Evolutionary conservation across 2,329 filamentous ascomycete genomes (phyloP).

Genomic region (Fusarium mangiferae): DNA sequence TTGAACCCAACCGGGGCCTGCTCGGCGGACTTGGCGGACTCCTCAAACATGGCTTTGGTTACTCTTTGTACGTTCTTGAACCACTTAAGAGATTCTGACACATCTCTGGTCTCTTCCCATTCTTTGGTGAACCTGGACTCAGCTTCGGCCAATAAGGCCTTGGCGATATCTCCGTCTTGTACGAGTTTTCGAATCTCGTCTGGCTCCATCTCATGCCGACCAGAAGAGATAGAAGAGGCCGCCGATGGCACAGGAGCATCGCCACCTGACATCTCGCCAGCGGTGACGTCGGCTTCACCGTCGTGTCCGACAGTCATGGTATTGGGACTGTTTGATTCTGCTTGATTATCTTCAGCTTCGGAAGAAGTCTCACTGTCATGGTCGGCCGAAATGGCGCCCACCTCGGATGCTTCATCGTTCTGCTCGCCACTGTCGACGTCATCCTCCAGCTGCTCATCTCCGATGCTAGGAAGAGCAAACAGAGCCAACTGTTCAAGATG

Average conservation of each 20-base stretch:
- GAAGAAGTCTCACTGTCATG: neutral
- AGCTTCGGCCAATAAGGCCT: too few relatives aligned
- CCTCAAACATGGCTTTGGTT: too few relatives aligned
- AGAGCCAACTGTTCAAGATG: neutral
- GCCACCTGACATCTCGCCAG: fast-evolving
- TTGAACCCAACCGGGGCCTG: fast-evolving
- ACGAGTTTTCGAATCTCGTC: fast-evolving
- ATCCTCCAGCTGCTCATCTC: neutral
- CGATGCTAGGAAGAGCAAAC: neutral
- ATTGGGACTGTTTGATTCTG: too few relatives aligned
- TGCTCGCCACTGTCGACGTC: neutral
- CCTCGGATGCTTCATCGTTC: fast-evolving
- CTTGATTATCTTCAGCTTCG: too few relatives aligned
- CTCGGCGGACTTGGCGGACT: too few relatives aligned
- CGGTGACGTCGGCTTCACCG: fast-evolving
- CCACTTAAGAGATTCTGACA: too few relatives aligned
- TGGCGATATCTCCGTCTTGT: too few relatives aligned
- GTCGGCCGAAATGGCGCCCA: fast-evolving
- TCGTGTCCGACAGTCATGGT: fast-evolving
- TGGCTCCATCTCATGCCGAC: too few relatives aligned
- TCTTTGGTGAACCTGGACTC: too few relatives aligned
- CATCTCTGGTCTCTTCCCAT: too few relatives aligned
- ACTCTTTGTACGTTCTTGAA: too few relatives aligned
- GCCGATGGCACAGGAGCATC: fast-evolving
- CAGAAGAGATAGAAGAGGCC: fast-evolving